phyloP scores from a whole-genome alignment of 352 stramenopile species.

The Phytopythium aichiense region DNA sequence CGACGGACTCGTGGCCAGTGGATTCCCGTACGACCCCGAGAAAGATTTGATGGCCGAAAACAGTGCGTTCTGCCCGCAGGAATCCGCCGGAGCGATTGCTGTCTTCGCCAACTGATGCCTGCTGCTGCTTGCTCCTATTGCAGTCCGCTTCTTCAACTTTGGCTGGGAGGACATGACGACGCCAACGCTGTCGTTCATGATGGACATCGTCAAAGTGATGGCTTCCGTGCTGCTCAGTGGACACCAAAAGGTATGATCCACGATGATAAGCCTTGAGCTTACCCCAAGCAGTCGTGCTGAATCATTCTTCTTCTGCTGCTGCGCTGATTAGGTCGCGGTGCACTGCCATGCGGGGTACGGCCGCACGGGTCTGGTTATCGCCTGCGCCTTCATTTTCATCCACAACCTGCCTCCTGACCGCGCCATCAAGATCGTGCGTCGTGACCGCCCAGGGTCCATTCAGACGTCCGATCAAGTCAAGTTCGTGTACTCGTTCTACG shows the following conservation, averaged over 20 bases:
- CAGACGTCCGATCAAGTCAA: conserved; percentile 69
- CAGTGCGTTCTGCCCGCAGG: conserved; percentile 35
- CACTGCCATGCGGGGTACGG: conserved; percentile 90
- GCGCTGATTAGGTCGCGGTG: conserved; percentile 53
- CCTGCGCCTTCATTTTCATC: conserved; percentile 81
- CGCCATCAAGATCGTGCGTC: conserved; percentile 69
- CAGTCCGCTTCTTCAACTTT: conserved; percentile 91
- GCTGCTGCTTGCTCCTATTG: not conserved
- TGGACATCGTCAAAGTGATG: conserved; percentile 87
- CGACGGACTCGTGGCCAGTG: conserved; percentile 64
- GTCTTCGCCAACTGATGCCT: not conserved
- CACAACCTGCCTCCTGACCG: conserved; percentile 67
- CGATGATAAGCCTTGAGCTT: not conserved
- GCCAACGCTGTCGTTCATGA: conserved; percentile 78
- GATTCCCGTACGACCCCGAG: conserved; percentile 89
- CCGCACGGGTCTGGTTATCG: conserved; percentile 83
- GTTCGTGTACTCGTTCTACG: conserved; percentile 73
- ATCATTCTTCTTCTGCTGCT: not conserved
- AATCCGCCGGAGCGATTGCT: not conserved
- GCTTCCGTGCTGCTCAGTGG: conserved; percentile 65
- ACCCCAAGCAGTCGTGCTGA: not conserved
- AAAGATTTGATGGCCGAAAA: conserved; percentile 83
- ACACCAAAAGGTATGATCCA: conserved; percentile 37
- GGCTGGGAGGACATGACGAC: conserved; percentile 92
- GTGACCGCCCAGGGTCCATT: conserved; percentile 71